Percentiles rank a stretch among this genome's conserved stretches.
These are phyloP conservation scores for Sphaerostilbella broomeana DNA, from an alignment of 2,329 filamentous ascomycete species.

Conservation along the genomic window DNA sequence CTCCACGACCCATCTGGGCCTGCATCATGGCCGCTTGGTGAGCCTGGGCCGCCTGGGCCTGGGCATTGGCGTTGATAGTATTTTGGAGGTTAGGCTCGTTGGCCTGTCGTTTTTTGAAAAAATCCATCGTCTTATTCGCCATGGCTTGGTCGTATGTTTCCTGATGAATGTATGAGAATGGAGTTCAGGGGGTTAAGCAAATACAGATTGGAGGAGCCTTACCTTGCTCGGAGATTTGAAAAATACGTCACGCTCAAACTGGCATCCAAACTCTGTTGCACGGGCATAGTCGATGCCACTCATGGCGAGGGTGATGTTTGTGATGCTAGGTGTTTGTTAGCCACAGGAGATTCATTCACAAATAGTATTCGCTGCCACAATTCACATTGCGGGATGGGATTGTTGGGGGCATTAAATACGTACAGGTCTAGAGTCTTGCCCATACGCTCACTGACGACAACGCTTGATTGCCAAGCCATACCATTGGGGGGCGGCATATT, in stretches of 20 bases:
- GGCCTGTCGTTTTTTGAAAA: slow-evolving; percentile 44
- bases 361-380: too few relatives aligned
- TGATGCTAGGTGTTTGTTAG: slow-evolving; percentile 40
- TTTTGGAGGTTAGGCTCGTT: slow-evolving; percentile 45
- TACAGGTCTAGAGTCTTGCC: slow-evolving; percentile 39
- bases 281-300: slow-evolving; percentile 34
- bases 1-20: slow-evolving; percentile 44
- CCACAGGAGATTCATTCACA: too few relatives aligned
- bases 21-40: slow-evolving; percentile 44
- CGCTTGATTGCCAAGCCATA: slow-evolving; percentile 34
- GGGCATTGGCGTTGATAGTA: slow-evolving; percentile 40
- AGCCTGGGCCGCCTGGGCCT: slow-evolving; percentile 32
- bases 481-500: slow-evolving; percentile 26
- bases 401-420: too few relatives aligned
- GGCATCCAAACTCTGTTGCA: slow-evolving; percentile 36
- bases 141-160: slow-evolving; percentile 45
- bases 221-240: slow-evolving; percentile 43
- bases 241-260: slow-evolving; percentile 44
- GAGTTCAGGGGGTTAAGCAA: neutral
- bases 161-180: slow-evolving; percentile 24
- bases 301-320: slow-evolving; percentile 44
- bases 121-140: slow-evolving; percentile 39
- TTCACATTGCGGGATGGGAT: too few relatives aligned
- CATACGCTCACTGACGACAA: slow-evolving; percentile 35
- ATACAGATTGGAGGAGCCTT: slow-evolving; percentile 15